phyloP scores from a whole-genome alignment of 768 basidiomycete genomes.

The Infundibulicybe gibba region DNA sequence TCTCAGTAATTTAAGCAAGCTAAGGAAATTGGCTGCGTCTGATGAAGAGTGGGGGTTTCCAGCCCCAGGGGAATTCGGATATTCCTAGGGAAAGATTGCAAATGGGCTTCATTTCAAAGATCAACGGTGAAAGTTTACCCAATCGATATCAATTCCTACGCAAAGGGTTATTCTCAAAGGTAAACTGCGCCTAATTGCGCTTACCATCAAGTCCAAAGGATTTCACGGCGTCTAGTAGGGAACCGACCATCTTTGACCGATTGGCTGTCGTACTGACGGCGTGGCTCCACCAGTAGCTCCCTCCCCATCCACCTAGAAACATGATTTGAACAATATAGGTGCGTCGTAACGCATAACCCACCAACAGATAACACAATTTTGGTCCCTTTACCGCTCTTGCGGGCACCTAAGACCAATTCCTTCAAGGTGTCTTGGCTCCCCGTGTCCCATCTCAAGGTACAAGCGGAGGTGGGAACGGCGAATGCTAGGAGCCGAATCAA shows the following conservation, averaged over 20 bases:
- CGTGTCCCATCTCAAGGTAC: constrained; percentile 48
- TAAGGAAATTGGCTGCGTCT: constrained; percentile 63
- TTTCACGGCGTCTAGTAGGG: constrained; percentile 52
- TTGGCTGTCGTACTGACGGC: constrained; percentile 43
- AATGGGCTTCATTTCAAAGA: constrained; percentile 4
- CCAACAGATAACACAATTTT: constrained; percentile 68
- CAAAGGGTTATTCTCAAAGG: constrained; percentile 32
- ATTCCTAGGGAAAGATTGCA: constrained; percentile 54
- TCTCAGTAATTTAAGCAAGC: constrained; percentile 57
- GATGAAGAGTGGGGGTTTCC: constrained; percentile 54
- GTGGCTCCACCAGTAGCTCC: constrained; percentile 61
- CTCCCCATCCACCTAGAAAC: constrained; percentile 59
- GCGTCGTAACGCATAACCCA: constrained; percentile 25
- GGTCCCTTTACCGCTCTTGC: constrained; percentile 52
- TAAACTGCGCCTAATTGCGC: constrained; percentile 26
- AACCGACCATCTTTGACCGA: constrained; percentile 50
- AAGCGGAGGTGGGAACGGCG: constrained; percentile 58
- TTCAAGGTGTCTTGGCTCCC: constrained; percentile 48
- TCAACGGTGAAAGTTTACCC: constrained; percentile 34
- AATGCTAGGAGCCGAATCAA: constrained; percentile 43
- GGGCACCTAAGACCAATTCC: constrained; percentile 53
- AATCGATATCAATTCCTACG: constrained; percentile 47
- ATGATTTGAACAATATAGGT: background rate
- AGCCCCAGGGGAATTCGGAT: constrained; percentile 59
- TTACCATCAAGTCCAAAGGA: constrained; percentile 63